Conservation (phyloP, 257 asterid species). For the Linderniella brevidens region DNA sequence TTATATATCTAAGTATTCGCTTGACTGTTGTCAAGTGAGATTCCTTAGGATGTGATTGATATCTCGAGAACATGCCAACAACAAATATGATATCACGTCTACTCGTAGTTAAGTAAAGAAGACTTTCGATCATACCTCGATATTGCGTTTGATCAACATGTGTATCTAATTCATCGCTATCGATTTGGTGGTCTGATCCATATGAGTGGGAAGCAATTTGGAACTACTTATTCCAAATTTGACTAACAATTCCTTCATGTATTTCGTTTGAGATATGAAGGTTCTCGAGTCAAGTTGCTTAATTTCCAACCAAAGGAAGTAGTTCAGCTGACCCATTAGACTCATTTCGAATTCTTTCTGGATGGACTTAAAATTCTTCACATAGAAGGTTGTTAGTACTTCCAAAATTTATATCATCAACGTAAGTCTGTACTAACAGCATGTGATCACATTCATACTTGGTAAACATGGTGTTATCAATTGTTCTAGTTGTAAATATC, state of each 20-base stretch:
- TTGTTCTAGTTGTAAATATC: neutral
- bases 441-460: neutral
- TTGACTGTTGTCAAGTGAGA: neutral
- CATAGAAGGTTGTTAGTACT: too few relatives aligned
- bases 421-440: neutral
- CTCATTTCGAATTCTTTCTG: neutral
- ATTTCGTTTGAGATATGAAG: neutral
- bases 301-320: neutral
- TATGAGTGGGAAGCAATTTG: neutral
- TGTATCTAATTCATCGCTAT: neutral
- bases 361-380: too few relatives aligned
- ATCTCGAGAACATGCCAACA: neutral
- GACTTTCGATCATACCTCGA: neutral
- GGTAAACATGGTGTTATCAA: neutral
- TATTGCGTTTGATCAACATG: neutral
- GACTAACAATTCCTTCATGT: neutral
- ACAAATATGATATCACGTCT: neutral
- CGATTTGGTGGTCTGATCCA: neutral
- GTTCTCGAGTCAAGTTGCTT: neutral
- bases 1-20: neutral
- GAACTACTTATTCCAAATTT: neutral
- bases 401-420: neutral
- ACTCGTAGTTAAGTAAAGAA: neutral
- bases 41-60: neutral
- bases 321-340: neutral